Base-by-base conservation (phyloP, 1,284 basidiomycete species). In the Ceraceosorus guamensis region DNA sequence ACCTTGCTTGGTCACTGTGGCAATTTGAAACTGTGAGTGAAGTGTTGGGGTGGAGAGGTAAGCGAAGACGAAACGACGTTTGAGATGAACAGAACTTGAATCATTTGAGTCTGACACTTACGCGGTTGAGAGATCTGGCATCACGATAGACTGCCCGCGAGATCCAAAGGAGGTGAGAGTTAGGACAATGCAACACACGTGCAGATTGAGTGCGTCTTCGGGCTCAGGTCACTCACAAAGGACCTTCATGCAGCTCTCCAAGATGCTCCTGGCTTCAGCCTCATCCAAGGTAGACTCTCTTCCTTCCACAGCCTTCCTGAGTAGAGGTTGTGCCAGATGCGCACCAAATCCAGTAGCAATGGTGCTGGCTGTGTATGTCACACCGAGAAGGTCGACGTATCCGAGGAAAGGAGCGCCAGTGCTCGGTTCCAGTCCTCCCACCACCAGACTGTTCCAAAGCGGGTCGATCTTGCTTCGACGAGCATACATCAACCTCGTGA, bases 271-370 rank as follows among this genome's bases (percentile, higher is more conserved):
- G 11, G 91, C 95, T 62, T 91, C 84, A 34, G 85, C 86, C 69
- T 89, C 87, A 0, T 85, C 86, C 56, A 97, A 78, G 4, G 79
- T 78, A 47, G 87, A 82, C 68, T 91, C 88, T 43, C 67, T 79
- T 2, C 88, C 89, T 77, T 98, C 91, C 13, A 91, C 87, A 30
- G 88, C 89, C 69, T 87, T 88, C 44, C 93, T 85, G 35, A 99
- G 82, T 14, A 99, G 80, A 0, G 95, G 95, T 70, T 91, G 87
- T 2, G 93, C 93, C 55, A 99, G 87, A 78, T 93, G 87, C 16
- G 87, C 82, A n/a, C 93, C 95, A 77, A 90, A 97, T 0, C 95
- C 93, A 0, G 95, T 97, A 2, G 93, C 95, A 41, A 98, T 84
- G 5, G 91, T 93, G n/a, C 89, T 87, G 6, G 91, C 84, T 8